A percentile compares a stretch with the other conserved stretches of the same genome.
Conservation (phyloP, 106 monocot genomes). For the Apostasia shenzhenica region DNA sequence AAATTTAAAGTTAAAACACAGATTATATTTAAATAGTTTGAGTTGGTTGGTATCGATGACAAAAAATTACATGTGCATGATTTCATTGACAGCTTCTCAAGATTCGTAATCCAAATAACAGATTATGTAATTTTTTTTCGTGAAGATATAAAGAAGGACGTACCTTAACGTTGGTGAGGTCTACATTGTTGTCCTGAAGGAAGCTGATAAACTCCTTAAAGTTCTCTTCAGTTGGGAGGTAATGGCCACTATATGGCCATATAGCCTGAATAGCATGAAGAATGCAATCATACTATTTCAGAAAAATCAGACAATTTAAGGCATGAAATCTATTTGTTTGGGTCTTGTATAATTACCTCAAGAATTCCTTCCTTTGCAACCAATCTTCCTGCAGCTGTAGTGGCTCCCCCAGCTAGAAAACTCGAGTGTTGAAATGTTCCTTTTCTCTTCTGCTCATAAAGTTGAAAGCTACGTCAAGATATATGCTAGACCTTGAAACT, state of each 20-base stretch:
- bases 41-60: too few species aligned
- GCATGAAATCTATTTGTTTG: not conserved
- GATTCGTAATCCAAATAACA: too few species aligned
- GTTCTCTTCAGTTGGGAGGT: constrained; percentile 83
- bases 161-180: constrained; percentile 76
- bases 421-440: constrained; percentile 88
- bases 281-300: not conserved
- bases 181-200: constrained; percentile 50
- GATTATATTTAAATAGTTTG: too few species aligned
- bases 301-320: not conserved
- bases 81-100: too few species aligned
- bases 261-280: constrained; percentile 20
- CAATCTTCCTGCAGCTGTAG: constrained; percentile 74
- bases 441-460: constrained; percentile 64
- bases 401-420: constrained; percentile 82
- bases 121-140: too few species aligned
- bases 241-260: constrained; percentile 92
- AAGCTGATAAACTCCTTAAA: constrained; percentile 77
- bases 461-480: not conserved
- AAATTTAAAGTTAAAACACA: too few species aligned
- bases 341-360: constrained; percentile 7
- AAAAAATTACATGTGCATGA: too few species aligned
- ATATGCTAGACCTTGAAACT: not conserved
- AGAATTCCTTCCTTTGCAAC: constrained; percentile 49
- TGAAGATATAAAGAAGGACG: not conserved